Conservation (phyloP, 331 rosid species). For the Erythrophleum ivorense region DNA sequence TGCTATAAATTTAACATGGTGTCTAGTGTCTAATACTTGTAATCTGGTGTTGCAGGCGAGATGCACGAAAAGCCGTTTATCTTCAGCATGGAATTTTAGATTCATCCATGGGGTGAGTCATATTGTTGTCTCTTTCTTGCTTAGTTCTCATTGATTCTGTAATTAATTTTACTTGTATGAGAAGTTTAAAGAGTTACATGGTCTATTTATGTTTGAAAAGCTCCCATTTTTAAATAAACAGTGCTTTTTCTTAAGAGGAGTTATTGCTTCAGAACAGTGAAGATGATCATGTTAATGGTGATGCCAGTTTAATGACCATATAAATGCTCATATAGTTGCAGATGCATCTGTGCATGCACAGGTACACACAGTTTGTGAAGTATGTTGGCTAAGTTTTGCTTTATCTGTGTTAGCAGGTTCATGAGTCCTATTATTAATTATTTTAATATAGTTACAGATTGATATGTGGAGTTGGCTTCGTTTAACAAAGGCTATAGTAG, state of each 20-base stretch:
- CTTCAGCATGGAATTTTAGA: constrained; percentile 94
- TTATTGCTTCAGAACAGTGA: background rate
- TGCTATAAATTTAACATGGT: constrained; percentile 20
- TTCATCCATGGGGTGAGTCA: constrained; percentile 94
- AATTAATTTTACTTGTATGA: constrained; percentile 20
- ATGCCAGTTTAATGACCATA: background rate
- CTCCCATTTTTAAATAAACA: background rate
- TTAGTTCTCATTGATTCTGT: constrained; percentile 23
- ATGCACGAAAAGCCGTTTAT: constrained; percentile 82
- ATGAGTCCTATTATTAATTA: background rate
- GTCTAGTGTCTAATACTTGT: constrained; percentile 37
- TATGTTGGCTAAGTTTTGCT: background rate
- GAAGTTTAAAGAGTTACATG: background rate
- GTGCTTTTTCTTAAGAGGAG: background rate
- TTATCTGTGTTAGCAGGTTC: background rate
- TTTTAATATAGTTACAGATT: background rate
- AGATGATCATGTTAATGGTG: background rate
- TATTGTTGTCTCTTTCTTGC: constrained; percentile 18
- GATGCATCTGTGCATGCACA: background rate
- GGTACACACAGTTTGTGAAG: background rate
- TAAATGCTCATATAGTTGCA: background rate
- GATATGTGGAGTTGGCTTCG: background rate
- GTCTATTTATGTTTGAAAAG: constrained; percentile 1
- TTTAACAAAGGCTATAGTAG: background rate
- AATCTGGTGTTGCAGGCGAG: constrained; percentile 75